Evolutionary conservation across 768 basidiomycete genomes (phyloP).

Genomic region (Collybia mongolica): DNA sequence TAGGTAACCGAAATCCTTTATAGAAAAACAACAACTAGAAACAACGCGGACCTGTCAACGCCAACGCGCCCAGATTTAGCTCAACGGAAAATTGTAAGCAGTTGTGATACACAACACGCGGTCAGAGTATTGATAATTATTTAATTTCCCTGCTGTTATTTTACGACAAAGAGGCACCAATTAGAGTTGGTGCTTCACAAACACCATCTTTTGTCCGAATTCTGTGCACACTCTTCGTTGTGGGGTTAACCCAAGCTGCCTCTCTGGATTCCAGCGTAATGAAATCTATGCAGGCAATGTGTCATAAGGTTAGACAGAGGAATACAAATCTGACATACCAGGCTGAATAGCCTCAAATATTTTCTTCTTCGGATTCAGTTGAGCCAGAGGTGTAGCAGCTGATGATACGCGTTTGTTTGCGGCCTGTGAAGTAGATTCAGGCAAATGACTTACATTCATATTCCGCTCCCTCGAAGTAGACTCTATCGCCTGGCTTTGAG

Average conservation of each 20-base stretch:
- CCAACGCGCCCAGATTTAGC: no score
- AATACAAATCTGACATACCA: slow-evolving; percentile 37
- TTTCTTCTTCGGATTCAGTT: slow-evolving; percentile 98
- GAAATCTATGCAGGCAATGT: slow-evolving; percentile 52
- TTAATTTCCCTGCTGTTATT: slow-evolving; percentile 8
- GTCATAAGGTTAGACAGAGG: slow-evolving; percentile 3
- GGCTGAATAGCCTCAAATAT: slow-evolving; percentile 97
- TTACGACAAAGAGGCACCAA: slow-evolving; percentile 93
- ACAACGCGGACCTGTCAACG: no score
- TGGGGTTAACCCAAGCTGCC: slow-evolving; percentile 92
- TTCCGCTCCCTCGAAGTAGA: slow-evolving; percentile 92
- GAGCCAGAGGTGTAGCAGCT: slow-evolving; percentile 70
- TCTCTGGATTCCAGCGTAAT: slow-evolving; percentile 84
- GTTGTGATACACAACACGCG: no score
- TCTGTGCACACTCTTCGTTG: slow-evolving; percentile 72
- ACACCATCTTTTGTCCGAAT: slow-evolving; percentile 87
- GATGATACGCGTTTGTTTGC: neutral
- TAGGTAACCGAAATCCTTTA: slow-evolving; percentile 1
- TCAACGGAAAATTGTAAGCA: no score
- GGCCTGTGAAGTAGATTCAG: neutral
- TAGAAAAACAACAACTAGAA: no score
- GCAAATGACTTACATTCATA: slow-evolving; percentile 62
- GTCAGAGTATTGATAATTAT: neutral
- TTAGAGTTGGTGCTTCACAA: slow-evolving; percentile 75
- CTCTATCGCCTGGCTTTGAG: slow-evolving; percentile 86